phyloP scores from a whole-genome alignment of 2,329 filamentous ascomycete species.

The Hirsutella thompsonii region DNA sequence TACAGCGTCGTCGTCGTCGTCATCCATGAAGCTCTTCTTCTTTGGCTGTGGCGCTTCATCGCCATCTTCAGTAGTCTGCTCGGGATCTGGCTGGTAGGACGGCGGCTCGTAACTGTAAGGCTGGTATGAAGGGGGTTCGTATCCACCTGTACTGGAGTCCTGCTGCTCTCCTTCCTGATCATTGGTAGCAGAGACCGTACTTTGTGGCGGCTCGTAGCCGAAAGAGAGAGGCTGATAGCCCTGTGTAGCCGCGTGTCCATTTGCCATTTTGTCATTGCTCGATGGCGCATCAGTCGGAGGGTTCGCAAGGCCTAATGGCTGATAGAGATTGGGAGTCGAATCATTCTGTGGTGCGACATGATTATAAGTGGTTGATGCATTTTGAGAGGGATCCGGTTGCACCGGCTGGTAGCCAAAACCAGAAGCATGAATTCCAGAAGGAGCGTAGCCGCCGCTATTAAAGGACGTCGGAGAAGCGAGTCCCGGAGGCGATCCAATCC shows the following conservation, averaged over 20 bases:
- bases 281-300: constrained; percentile 10
- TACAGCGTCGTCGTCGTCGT: constrained; percentile 62
- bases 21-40: constrained; percentile 71
- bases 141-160: constrained; percentile 28
- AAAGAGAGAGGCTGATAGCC: constrained; percentile 34
- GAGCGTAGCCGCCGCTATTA: constrained; percentile 9
- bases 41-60: constrained; percentile 46
- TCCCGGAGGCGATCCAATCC: not conserved
- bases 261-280: constrained; percentile 4
- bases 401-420: constrained; percentile 13
- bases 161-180: constrained; percentile 7
- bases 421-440: constrained; percentile 6
- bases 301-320: constrained; percentile 15
- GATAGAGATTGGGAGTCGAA: constrained; percentile 11
- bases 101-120: constrained; percentile 45
- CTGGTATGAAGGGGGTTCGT: constrained; percentile 50
- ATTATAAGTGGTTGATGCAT: not conserved
- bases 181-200: constrained; percentile 10
- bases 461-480: constrained; percentile 2
- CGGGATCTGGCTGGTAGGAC: constrained; percentile 39
- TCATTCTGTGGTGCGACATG: not conserved
- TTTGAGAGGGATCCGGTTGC: constrained; percentile 1
- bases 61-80: constrained; percentile 23
- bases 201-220: constrained; percentile 36
- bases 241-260: constrained; percentile 10